Base-by-base conservation (phyloP, 208 protist genomes). In the Trypanosoma cruzi region DNA sequence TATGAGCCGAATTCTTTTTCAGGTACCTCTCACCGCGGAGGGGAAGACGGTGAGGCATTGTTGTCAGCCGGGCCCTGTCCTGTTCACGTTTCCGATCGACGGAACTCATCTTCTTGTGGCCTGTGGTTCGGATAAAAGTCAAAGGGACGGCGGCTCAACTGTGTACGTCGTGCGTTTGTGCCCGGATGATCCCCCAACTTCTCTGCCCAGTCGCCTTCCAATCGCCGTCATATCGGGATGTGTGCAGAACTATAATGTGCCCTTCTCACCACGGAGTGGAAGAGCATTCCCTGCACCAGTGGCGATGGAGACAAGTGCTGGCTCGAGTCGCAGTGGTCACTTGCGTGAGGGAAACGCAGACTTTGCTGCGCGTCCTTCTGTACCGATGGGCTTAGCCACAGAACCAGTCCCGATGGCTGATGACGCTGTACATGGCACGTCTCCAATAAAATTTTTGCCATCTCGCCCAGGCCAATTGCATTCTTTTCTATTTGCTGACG, bases 401-500 rank as follows among this genome's bases (percentile, higher is more conserved):
- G n/a, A n/a, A n/a, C n/a, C n/a, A n/a, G n/a, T n/a, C n/a, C n/a
- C 1, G 16, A 20, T 5, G 46, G 22, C 62, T 22, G 32, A 55
- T 44, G 44, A 63, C 31, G 22, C 64, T 26, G 56, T 79, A 6
- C 78, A 62, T n/a, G 81, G 80, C 31, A 66, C 80, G 61, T 52
- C 26, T 1, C 50, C 56, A 37, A 57, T 70, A 29, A 53, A 77
- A 53, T 6, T 16, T 40, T 24, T 34, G 13, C 40, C 42, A 13
- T n/a, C 1, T 64, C 2, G 26, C 20, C 46, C 60, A 32, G 16
- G 16, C 4, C 28, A 14, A 29, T 1, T 14, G 5, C 78, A 94
- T 64, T 75, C 75, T 55, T 83, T 89, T 64, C 58, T 94, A 40
- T 68, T 91, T 22, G 73, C 78, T 4, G 83, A 90, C 68, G 67